These are phyloP conservation scores for Clarireedia homoeocarpa DNA, from an alignment of 2,329 filamentous ascomycete genomes.

Conservation along the genomic window DNA sequence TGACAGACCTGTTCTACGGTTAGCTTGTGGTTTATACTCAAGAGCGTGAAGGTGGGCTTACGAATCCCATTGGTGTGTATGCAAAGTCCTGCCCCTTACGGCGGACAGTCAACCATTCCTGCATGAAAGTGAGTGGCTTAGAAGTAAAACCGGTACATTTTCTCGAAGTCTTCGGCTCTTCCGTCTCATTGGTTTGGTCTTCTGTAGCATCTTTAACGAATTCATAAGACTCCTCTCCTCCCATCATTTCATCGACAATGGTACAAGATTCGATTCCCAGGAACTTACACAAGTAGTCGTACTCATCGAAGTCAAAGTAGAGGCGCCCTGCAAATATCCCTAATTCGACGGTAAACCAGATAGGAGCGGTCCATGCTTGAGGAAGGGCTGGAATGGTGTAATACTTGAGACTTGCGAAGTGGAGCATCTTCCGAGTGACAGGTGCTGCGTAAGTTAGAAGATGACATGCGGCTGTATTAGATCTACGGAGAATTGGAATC, in stretches of 20 bases:
- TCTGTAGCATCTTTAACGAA: neutral
- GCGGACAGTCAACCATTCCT: constrained; percentile 48
- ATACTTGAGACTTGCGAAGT: constrained; percentile 48
- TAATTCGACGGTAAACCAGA: constrained; percentile 49
- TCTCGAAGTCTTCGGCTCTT: neutral
- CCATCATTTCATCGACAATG: constrained; percentile 8
- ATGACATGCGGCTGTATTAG: constrained; percentile 28
- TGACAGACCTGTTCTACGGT: constrained; percentile 23
- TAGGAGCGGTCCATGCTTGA: constrained; percentile 34
- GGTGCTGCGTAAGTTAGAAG: constrained; percentile 53
- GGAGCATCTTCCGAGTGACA: constrained; percentile 51
- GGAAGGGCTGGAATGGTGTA: constrained; percentile 44
- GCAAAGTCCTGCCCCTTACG: constrained; percentile 49
- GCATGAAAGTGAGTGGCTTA: constrained; percentile 39
- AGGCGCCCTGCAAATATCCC: constrained; percentile 53
- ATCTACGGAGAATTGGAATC: constrained; percentile 36
- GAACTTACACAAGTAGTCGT: constrained; percentile 29
- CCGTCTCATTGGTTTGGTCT: neutral
- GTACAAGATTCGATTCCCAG: constrained; percentile 8
- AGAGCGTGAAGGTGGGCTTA: too few species aligned
- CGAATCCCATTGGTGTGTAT: constrained; percentile 48
- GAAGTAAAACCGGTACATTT: constrained; percentile 21
- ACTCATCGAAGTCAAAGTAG: constrained; percentile 48
- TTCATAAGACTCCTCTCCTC: neutral
- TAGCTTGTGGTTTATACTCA: too few species aligned